Evolutionary conservation across 2,329 filamentous ascomycete genomes (phyloP).

Genomic region (Colletotrichum australisinense): DNA sequence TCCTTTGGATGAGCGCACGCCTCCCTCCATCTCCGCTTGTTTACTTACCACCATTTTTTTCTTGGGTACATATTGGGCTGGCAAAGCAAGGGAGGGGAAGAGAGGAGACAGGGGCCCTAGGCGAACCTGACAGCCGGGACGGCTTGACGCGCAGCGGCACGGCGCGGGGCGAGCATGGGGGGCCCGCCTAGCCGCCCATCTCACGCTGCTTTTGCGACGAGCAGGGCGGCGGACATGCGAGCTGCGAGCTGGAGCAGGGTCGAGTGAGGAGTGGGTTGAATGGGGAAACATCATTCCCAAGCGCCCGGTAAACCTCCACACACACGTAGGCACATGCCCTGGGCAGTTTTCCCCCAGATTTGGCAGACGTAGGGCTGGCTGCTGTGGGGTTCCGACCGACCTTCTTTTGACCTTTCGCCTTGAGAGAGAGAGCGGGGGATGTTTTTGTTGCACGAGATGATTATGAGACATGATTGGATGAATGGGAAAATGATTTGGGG

Average conservation of each 20-base stretch:
- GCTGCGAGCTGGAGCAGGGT: conserved; percentile 40
- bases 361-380: conserved; percentile 10
- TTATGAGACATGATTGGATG: conserved; percentile 68
- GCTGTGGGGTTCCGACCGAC: conserved; percentile 11
- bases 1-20: conserved; percentile 23
- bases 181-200: conserved; percentile 41
- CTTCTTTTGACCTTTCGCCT: not conserved
- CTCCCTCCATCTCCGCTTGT: conserved; percentile 29
- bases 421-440: conserved; percentile 38
- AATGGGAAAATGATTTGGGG: conserved; percentile 45
- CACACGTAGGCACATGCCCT: not conserved
- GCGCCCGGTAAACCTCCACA: conserved; percentile 16
- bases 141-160: conserved; percentile 37
- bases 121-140: conserved; percentile 43
- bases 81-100: conserved; percentile 19
- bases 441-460: conserved; percentile 54
- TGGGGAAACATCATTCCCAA: conserved; percentile 7
- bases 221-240: conserved; percentile 36
- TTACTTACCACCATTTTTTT: conserved; percentile 10
- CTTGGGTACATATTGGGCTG: conserved; percentile 35
- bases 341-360: not conserved
- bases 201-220: conserved; percentile 53
- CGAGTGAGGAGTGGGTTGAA: conserved; percentile 15
- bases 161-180: conserved; percentile 39
- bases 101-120: conserved; percentile 23